Evolutionary conservation across 2,329 filamentous ascomycete genomes (phyloP), one percentile per base, ranked within the genome.

Genomic region (Fusarium domesticum): DNA sequence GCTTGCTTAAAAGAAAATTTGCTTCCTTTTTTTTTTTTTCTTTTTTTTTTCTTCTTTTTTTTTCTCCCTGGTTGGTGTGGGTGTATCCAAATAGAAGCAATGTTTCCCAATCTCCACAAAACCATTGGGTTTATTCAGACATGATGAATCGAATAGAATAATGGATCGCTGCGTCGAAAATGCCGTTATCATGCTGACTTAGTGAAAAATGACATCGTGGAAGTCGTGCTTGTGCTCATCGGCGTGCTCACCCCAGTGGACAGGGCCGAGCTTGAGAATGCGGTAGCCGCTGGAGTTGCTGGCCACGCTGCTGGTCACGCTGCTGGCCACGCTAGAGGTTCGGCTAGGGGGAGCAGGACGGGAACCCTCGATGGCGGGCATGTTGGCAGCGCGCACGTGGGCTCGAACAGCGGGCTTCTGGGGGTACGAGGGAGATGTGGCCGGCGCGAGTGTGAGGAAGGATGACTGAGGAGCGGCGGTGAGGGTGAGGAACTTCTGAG

Each of bases 181-280:
- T 47, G 23, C 35, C 20, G 20, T 37, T 35, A 35, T 35, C 39
- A 39, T 18, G n/a, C 39, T 6, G 19, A 44, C 46, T 47, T 60
- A 71, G 61, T 70, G 65, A 48, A 73, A 62, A 23, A 67, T 66
- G 32, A 74, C 65, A 57, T 77, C 73, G 64, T 75, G 65, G 63
- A 70, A 82, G 70, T 83, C 80, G 35, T 68, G 71, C 68, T 78
- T 74, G 69, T 78, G 70, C 43, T 76, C 77, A 50, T 72, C 78
- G 17, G 69, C 67, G 64, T 80, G 76, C 70, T 78, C 79, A 53
- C 81, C 81, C 66, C 73, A 82, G 73, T 83, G 78, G 47, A 84
- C 80, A 25, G 80, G 80, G 18, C 78, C 77, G 45, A 85, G 77
- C 71, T 82, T 83, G 55, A 85, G 74, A 64, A 84, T 77, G 46